Conservation (phyloP, 495 filamentous ascomycete genomes). For the Sabuloglossum arenarium region DNA sequence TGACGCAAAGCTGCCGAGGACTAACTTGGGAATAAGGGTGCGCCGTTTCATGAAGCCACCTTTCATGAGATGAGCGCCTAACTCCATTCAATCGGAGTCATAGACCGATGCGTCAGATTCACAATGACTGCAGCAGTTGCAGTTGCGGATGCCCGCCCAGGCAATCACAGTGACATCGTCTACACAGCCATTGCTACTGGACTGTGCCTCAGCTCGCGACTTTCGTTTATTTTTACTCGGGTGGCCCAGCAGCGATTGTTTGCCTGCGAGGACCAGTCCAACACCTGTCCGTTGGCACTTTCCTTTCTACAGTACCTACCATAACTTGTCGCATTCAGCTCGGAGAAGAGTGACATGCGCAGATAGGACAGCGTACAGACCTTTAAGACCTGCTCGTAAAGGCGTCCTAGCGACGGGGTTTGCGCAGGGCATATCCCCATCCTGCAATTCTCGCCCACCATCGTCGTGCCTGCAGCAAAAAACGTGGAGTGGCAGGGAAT, state of each 20-base stretch:
- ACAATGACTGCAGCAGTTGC: not conserved
- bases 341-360: not conserved
- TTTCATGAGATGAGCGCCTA: not conserved
- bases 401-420: not conserved
- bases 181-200: not conserved
- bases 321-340: not conserved
- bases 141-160: not conserved
- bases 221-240: not conserved
- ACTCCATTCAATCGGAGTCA: slow-evolving; percentile 1
- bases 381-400: not conserved
- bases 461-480: not conserved
- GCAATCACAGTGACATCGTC: not conserved
- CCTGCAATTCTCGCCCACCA: not conserved
- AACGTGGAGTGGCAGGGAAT: not conserved
- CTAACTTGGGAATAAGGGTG: not conserved
- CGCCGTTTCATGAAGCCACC: not conserved
- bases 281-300: not conserved
- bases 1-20: slow-evolving; percentile 1
- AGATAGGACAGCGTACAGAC: not conserved
- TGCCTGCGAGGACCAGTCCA: not conserved
- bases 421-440: not conserved
- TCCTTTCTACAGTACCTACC: not conserved
- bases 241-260: not conserved
- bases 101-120: not conserved
- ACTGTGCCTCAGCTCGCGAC: not conserved